Base-by-base conservation (phyloP, 2,329 filamentous ascomycete species). In the Xylariaceae sp. region DNA sequence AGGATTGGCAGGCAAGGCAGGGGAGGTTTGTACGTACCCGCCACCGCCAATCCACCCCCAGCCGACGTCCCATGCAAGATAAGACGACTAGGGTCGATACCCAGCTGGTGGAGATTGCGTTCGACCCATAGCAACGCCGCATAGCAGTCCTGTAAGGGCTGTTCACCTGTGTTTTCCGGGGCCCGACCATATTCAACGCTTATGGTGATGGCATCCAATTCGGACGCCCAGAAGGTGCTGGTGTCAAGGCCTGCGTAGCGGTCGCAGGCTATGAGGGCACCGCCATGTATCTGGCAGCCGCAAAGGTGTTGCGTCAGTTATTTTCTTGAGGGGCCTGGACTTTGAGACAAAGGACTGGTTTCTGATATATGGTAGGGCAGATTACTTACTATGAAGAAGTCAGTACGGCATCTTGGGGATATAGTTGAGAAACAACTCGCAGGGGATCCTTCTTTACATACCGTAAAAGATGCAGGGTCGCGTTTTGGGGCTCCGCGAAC, bases 11-110 rank as follows among this genome's bases (percentile, higher is more conserved):
- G 22, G 22, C 4, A 28, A 28, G 22, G 22, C 22, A 28, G 22
- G 22, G 22, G 22, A 28, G 7, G 22, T 28, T 28, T 28, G 4
- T 28, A 28, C 22, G 22, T 28, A 28, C 22, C 22, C 4, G 74
- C 77, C 1, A 79, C 78, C 0, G 80, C 80, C 14, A 86, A 66
- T 48, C 81, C 79, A 2, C 79, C 81, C 2, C 81, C 81, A 1
- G 80, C 81, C 18, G 77, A 82, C 48, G 79, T 77, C 4, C 81
- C 81, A 49, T 74, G 74, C 16, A 83, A 69, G 12, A 82, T 73
- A 31, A 84, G 73, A 34, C 75, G 77, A 1, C 74, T 71, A 3
- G 71, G 66, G 44, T 73, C 67, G 46, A 81, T 73, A 9, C 75
- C 75, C 1, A 74, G 57, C 31, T 57, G 50, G 2, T 55, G 39